Conservation (phyloP, 495 filamentous ascomycete genomes). For the Penicillium maclennaniae region DNA sequence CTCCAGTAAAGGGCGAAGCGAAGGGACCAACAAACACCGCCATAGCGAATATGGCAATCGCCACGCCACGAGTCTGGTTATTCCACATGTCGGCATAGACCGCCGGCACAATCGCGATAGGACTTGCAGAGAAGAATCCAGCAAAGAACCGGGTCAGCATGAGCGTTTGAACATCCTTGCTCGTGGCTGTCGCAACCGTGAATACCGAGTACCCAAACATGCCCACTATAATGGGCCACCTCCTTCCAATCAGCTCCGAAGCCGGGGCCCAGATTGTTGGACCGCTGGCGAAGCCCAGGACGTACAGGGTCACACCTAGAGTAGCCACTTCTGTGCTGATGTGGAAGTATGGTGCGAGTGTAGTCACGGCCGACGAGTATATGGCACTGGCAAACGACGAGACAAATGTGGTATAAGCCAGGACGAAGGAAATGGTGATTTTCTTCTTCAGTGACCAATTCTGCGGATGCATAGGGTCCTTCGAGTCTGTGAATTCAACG, state of each 20-base stretch:
- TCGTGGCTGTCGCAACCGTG: constrained; percentile 51
- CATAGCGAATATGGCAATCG: constrained; percentile 49
- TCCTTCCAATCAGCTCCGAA: constrained; percentile 69
- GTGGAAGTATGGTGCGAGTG: constrained; percentile 38
- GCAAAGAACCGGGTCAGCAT: constrained; percentile 50
- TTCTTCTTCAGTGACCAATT: constrained; percentile 43
- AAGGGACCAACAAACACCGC: constrained; percentile 49
- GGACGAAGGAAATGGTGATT: constrained; percentile 23
- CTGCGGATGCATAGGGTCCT: constrained; percentile 51
- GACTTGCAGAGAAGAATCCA: constrained; percentile 46
- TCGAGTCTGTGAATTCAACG: constrained; percentile 49
- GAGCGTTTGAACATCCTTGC: constrained; percentile 53
- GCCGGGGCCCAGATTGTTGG: constrained; percentile 61
- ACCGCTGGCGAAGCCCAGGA: constrained; percentile 51
- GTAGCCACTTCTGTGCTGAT: constrained; percentile 50
- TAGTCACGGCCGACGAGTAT: constrained; percentile 46
- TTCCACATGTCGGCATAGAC: constrained; percentile 50
- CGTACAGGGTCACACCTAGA: constrained; percentile 52
- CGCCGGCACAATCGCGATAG: constrained; percentile 46
- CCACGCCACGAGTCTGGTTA: constrained; percentile 44
- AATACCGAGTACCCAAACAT: constrained; percentile 52
- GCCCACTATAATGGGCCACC: constrained; percentile 50
- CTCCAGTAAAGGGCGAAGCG: constrained; percentile 45
- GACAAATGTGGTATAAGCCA: constrained; percentile 49
- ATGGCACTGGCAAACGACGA: constrained; percentile 52